Evolutionary conservation across 345 rosid genomes (phyloP).

Genomic region (Hypericum perforatum): DNA sequence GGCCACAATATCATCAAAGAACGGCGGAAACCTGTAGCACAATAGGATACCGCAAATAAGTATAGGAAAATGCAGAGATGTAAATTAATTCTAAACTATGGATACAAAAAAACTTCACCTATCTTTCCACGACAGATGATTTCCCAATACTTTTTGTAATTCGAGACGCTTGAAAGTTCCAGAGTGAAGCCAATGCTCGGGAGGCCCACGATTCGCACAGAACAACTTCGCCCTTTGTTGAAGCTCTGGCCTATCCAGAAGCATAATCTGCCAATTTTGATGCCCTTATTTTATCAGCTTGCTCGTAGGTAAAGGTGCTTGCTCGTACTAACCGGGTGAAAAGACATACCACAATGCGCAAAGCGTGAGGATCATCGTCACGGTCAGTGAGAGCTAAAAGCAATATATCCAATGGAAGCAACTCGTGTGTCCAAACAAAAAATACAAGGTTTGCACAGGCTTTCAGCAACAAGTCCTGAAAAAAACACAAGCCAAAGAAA

Average conservation of each 20-base stretch:
- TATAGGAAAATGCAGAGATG: too few species aligned
- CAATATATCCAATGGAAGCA: conserved; percentile 90
- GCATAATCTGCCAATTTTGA: conserved; percentile 42
- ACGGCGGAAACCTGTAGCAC: conserved; percentile 70
- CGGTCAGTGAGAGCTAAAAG: conserved; percentile 89
- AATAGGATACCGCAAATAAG: too few species aligned
- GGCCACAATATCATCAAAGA: conserved; percentile 89
- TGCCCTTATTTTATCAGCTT: background rate
- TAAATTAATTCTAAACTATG: background rate
- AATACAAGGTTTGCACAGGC: conserved; percentile 64
- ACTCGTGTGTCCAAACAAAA: conserved; percentile 82
- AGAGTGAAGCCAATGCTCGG: conserved; percentile 82
- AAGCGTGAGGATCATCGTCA: conserved; percentile 91
- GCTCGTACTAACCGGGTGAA: background rate
- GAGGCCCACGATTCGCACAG: conserved; percentile 54
- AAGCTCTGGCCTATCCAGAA: conserved; percentile 78
- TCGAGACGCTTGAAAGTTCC: conserved; percentile 79
- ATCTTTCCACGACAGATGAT: conserved; percentile 98
- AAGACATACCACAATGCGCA: conserved; percentile 69
- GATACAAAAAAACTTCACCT: conserved; percentile 32
- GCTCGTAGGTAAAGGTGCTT: too few species aligned
- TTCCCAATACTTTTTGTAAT: conserved; percentile 84
- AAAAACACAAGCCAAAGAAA: background rate
- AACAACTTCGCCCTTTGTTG: conserved; percentile 54
- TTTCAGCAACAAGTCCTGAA: conserved; percentile 58